A percentile compares a stretch with the other conserved stretches of the same genome.
phyloP scores from a whole-genome alignment of 805 yeast species.

The Metschnikowia rubicola region DNA sequence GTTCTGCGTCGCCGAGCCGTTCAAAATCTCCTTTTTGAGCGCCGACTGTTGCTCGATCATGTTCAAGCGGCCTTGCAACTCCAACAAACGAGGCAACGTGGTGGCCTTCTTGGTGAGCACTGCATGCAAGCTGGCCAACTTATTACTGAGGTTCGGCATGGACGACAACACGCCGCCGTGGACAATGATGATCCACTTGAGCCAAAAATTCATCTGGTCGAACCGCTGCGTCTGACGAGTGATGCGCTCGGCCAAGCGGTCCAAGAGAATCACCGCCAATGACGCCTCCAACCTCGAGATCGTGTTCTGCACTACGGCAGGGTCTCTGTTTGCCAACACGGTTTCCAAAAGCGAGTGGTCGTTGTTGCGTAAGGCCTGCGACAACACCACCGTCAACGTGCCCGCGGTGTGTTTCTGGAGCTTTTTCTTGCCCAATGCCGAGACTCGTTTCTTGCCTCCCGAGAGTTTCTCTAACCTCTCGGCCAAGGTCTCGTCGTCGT shows the following conservation, averaged over 20 bases:
- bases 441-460: conserved; percentile 21
- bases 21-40: conserved; percentile 38
- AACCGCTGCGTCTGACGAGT: conserved; percentile 50
- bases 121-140: conserved; percentile 44
- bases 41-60: conserved; percentile 45
- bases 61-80: conserved; percentile 47
- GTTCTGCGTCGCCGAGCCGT: conserved; percentile 19
- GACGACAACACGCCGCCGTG: conserved; percentile 51
- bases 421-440: conserved; percentile 39
- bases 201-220: conserved; percentile 50
- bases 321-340: conserved; percentile 60
- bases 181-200: conserved; percentile 52
- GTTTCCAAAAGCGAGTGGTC: conserved; percentile 85
- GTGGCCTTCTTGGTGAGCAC: conserved; percentile 47
- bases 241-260: conserved; percentile 50
- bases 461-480: conserved; percentile 46
- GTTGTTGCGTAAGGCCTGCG: conserved; percentile 84
- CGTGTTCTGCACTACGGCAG: conserved; percentile 47
- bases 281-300: conserved; percentile 47
- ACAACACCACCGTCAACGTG: conserved; percentile 74
- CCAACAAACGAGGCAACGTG: conserved; percentile 48
- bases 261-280: conserved; percentile 48
- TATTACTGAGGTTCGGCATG: conserved; percentile 42
- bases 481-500: conserved; percentile 46
- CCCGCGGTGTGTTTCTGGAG: conserved; percentile 46